A percentile compares a stretch with the other conserved stretches of the same genome.
Conservation (phyloP, 2,329 filamentous ascomycete species). For the Pestalotiopsis sp. region DNA sequence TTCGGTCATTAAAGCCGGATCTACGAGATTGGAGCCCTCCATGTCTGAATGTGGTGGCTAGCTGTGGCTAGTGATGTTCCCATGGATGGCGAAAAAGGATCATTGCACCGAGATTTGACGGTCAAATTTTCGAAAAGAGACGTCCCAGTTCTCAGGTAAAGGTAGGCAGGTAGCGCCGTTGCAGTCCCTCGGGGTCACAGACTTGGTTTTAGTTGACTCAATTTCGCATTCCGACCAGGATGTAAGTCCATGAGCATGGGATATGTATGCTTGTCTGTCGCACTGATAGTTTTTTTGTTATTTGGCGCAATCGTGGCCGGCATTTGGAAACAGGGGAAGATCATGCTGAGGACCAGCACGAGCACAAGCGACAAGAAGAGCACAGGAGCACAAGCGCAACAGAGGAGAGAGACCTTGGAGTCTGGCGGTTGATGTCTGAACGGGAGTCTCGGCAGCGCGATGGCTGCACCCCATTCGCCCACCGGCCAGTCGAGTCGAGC, state of each 20-base stretch:
- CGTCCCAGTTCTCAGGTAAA: neutral
- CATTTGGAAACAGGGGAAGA: neutral
- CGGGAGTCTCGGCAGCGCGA: neutral
- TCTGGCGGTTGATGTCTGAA: neutral
- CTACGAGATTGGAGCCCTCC: constrained; percentile 6
- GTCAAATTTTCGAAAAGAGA: neutral
- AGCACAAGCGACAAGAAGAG: neutral
- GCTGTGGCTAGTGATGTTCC: constrained; percentile 4
- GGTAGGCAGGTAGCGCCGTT: neutral
- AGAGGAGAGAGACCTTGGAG: neutral
- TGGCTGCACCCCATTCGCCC: neutral
- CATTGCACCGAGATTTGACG: constrained; percentile 8
- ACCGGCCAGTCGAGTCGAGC: neutral
- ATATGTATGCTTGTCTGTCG: neutral
- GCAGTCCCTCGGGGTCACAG: neutral
- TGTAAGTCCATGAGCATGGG: neutral
- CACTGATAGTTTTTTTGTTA: neutral
- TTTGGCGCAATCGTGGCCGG: neutral
- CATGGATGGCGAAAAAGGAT: neutral
- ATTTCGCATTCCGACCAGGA: neutral
- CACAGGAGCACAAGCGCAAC: neutral
- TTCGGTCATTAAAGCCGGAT: constrained; percentile 10
- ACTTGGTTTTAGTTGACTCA: neutral
- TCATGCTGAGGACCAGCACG: neutral
- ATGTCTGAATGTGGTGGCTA: neutral